Percentiles rank a stretch among this genome's conserved stretches.
These are phyloP conservation scores for Fraxinus baroniana DNA, from an alignment of 305 asterid species.

Conservation along the genomic window DNA sequence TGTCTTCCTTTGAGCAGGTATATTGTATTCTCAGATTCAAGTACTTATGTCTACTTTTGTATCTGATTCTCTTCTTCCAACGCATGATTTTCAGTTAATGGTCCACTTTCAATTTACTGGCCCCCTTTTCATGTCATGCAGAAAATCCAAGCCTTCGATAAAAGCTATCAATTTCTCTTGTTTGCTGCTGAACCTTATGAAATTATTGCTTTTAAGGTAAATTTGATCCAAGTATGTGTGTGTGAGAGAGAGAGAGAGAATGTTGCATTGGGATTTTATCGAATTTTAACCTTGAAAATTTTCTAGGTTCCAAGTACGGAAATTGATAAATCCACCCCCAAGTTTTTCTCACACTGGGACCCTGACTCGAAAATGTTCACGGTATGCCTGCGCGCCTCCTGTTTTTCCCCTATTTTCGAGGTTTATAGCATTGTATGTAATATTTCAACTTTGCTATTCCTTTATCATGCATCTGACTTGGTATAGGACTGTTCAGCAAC, in stretches of 20 bases:
- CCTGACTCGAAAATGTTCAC: constrained; percentile 97
- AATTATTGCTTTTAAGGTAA: constrained; percentile 81
- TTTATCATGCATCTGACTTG: background rate
- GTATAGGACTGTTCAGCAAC: background rate
- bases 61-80: constrained; percentile 8
- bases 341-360: constrained; percentile 98
- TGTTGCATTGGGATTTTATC: background rate
- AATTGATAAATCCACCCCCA: constrained; percentile 93
- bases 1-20: constrained; percentile 98
- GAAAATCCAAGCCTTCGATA: constrained; percentile 81
- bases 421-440: background rate
- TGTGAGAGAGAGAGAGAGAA: background rate
- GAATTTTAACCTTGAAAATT: constrained; percentile 3
- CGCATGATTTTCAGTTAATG: background rate
- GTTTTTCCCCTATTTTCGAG: background rate
- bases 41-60: background rate
- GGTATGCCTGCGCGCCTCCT: constrained; percentile 34
- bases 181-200: constrained; percentile 97
- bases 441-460: background rate
- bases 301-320: constrained; percentile 90
- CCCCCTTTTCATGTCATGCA: constrained; percentile 28
- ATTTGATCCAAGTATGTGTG: background rate
- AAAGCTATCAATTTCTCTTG: constrained; percentile 78
- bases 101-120: constrained; percentile 1
- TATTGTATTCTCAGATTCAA: background rate